Evolutionary conservation across 176 grass and related monocot genomes (phyloP).

Genomic region (Carex parvula): DNA sequence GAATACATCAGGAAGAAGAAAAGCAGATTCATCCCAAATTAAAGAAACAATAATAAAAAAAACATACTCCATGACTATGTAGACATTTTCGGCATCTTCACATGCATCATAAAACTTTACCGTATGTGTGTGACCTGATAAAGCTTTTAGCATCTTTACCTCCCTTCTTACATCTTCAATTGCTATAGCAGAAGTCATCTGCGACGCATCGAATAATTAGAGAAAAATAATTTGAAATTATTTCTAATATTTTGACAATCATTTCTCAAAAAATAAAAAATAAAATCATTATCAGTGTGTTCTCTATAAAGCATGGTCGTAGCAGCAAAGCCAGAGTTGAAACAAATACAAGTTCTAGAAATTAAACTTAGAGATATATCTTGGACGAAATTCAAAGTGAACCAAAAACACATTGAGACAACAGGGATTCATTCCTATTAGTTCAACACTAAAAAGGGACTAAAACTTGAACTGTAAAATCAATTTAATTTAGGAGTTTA

Average conservation of each 20-base stretch:
- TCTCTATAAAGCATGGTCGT: background rate
- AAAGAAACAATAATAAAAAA: slow-evolving; percentile 17
- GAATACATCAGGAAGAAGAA: background rate
- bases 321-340: background rate
- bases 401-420: background rate
- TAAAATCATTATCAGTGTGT: background rate
- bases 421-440: background rate
- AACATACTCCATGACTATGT: slow-evolving; percentile 99
- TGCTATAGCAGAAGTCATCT: slow-evolving; percentile 97
- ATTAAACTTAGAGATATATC: background rate
- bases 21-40: background rate
- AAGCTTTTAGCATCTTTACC: slow-evolving; percentile 92
- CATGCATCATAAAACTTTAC: slow-evolving; percentile 98
- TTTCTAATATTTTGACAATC: background rate
- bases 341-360: background rate
- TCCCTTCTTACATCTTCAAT: slow-evolving; percentile 99
- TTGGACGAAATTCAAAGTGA: background rate
- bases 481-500: background rate
- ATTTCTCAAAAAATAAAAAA: background rate
- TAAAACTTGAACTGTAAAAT: background rate
- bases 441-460: background rate
- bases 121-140: slow-evolving; percentile 81
- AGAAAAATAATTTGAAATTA: background rate
- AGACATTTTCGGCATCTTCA: slow-evolving; percentile 86
- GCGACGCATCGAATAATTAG: slow-evolving; percentile 22